Evolutionary conservation across 805 yeast genomes (phyloP).

Genomic region (Yamadazyma endophytica): DNA sequence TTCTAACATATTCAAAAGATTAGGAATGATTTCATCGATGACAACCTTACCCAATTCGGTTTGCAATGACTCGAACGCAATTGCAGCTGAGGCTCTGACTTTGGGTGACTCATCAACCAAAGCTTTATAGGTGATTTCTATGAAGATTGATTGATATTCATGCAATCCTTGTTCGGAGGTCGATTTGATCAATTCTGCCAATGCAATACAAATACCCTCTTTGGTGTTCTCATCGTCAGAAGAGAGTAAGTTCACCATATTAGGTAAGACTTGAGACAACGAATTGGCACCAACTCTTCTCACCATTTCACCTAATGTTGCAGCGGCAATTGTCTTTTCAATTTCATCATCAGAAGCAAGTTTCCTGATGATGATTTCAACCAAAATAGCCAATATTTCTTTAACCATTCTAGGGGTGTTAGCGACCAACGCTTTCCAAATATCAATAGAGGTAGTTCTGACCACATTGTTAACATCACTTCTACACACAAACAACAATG

Average conservation of each 20-base stretch:
- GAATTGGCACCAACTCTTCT: slow-evolving; percentile 91
- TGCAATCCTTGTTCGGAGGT: slow-evolving; percentile 57
- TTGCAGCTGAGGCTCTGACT: slow-evolving; percentile 90
- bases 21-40: slow-evolving; percentile 85
- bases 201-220: slow-evolving; percentile 95
- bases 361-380: slow-evolving; percentile 72
- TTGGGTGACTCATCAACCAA: slow-evolving; percentile 66
- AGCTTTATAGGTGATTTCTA: slow-evolving; percentile 72
- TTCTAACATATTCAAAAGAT: slow-evolving; percentile 64
- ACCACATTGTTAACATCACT: slow-evolving; percentile 87
- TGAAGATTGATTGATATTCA: slow-evolving; percentile 64
- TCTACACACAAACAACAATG: slow-evolving; percentile 89
- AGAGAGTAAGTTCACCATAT: slow-evolving; percentile 60
- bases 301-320: slow-evolving; percentile 89
- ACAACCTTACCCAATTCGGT: slow-evolving; percentile 78
- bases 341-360: slow-evolving; percentile 78
- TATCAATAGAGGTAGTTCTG: slow-evolving; percentile 83
- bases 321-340: slow-evolving; percentile 85
- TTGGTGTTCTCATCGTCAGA: slow-evolving; percentile 54
- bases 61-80: slow-evolving; percentile 84
- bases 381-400: slow-evolving; percentile 83
- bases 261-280: slow-evolving; percentile 77
- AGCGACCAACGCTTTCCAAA: slow-evolving; percentile 95
- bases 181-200: slow-evolving; percentile 78
- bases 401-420: slow-evolving; percentile 93